Evolutionary conservation across 106 monocot genomes (phyloP), one percentile per base, ranked within the genome.

Genomic region (Platanthera zijinensis): DNA sequence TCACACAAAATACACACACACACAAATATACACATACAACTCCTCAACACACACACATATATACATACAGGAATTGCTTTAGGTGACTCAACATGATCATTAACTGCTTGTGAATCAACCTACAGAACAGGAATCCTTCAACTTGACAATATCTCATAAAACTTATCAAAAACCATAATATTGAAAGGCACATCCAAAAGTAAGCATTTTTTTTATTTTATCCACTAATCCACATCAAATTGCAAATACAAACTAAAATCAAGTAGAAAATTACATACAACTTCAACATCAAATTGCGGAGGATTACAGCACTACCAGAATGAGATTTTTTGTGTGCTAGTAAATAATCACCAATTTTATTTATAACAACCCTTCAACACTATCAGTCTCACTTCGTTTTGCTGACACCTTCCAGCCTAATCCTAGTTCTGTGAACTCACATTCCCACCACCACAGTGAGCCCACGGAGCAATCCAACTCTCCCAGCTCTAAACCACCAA

Each of bases 61-160:
- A n/a, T n/a, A n/a, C n/a, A n/a, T n/a, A n/a, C 78, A 6, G 83
- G 83, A 71, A 96, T 81, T 3, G 64, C 79, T 84, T 90, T 81
- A 15, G 90, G 88, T 57, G 82, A 92, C 51, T 83, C 86, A 62
- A 83, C 62, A 11, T 64, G n/a, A 46, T 78, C 83, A 67, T 90
- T 83, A 64, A 81, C 77, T 12, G 30, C 77, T 67, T 46, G 71
- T 56, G 59, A 74, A 73, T 70, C 82, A 77, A 94, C 88, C 97
- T 97, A 82, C 7, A 78, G 15, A 78, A 56, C 15, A 77, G 22
- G 57, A 63, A 69, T 74, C 2, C 2, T 22, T 56, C 45, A 76
- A 61, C 1, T 46, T 61, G 47, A 19, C 32, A 28, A 77, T 7
- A 76, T 15, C 49, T 14, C 17, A 76, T 11, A 46, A 39, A 72